Base-by-base conservation (phyloP, 169 alveolate species). In the Perkinsus chesapeaki region DNA sequence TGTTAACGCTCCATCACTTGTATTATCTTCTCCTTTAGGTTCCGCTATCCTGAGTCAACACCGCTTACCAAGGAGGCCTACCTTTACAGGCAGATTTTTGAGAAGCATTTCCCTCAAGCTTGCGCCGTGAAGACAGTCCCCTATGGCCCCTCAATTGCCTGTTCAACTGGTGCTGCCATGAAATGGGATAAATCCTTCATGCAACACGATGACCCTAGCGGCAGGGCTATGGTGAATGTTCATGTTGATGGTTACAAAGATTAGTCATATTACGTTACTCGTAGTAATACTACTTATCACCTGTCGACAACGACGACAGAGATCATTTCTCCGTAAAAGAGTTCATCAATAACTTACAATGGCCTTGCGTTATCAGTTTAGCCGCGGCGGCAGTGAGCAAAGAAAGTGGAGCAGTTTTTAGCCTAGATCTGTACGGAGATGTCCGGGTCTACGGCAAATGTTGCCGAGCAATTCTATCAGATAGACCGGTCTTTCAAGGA, bases 1-100 rank as follows among this genome's bases (percentile, higher is more conserved):
- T 16, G 73, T 19, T 48, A 16, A 48, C 23, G 16, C 31, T 48
- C 31, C 31, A 23, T 16, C 73, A 16, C 16, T 48, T 48, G 73
- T 23, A 48, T 23, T 48, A n/a, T n/a, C n/a, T n/a, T n/a, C n/a
- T n/a, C n/a, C n/a, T n/a, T 94, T 0, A 93, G 92, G 16, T 94
- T 94, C 91, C 93, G 93, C 38, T 96, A 94, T 39, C 95, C 96
- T 73, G 94, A 95, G 91, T 93, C 93, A 34, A 93, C 97, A 82
- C 97, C 96, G 0, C 94, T 94, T 47, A 94, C 95, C 10, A 96
- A 96, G 94, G 97, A 96, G 93, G 96, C 93, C 20, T 95, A 73
- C 93, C 92, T 95, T 94, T 96, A 95, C 91, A 47, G 97, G 91
- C 92, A 95, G 91, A 94, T 95, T 36, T 96, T 95, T 48, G 92